Evolutionary conservation across 805 yeast species (phyloP).

Genomic region (Kazachstania martiniae): DNA sequence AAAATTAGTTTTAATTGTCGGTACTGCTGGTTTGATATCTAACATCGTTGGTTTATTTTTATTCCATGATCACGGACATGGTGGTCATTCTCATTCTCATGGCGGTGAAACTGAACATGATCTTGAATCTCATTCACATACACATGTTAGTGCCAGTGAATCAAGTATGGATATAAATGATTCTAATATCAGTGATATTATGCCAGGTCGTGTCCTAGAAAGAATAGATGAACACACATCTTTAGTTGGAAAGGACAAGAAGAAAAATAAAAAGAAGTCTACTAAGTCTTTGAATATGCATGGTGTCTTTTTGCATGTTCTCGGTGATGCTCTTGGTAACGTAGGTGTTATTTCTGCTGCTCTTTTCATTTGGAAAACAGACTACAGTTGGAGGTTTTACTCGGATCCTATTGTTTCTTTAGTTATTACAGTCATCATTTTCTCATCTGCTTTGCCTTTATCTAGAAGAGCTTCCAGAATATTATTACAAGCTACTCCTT

Average conservation of each 20-base stretch:
- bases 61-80: constrained; percentile 54
- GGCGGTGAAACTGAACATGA: constrained; percentile 12
- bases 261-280: background rate
- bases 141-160: background rate
- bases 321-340: constrained; percentile 95
- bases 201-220: constrained; percentile 21
- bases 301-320: constrained; percentile 89
- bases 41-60: constrained; percentile 74
- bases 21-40: constrained; percentile 70
- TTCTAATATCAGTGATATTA: constrained; percentile 11
- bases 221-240: constrained; percentile 28
- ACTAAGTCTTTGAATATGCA: constrained; percentile 83
- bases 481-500: constrained; percentile 85
- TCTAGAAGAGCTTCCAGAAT: constrained; percentile 81
- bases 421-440: constrained; percentile 76
- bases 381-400: constrained; percentile 77
- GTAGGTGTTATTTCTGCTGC: constrained; percentile 89
- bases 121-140: constrained; percentile 15
- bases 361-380: constrained; percentile 85
- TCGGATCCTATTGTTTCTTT: constrained; percentile 81
- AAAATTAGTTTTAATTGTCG: constrained; percentile 70
- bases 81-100: constrained; percentile 38
- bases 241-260: constrained; percentile 10
- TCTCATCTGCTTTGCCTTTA: constrained; percentile 83
- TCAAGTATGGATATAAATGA: background rate